Evolutionary conservation across 2,329 filamentous ascomycete species (phyloP).

Genomic region (Cercospora berteroae): DNA sequence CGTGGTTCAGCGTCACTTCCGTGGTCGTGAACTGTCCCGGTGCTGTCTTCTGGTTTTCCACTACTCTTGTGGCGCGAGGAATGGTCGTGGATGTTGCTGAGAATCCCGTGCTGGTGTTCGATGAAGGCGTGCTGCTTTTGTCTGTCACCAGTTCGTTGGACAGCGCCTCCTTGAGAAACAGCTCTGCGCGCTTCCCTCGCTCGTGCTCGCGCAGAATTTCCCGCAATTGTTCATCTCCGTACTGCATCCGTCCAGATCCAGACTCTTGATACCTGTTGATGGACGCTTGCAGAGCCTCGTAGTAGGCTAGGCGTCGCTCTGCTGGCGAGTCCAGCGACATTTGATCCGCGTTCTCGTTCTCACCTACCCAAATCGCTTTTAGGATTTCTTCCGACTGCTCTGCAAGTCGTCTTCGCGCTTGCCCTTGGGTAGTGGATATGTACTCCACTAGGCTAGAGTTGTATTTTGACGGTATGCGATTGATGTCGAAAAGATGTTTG

Average conservation of each 20-base stretch:
- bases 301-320: slow-evolving; percentile 17
- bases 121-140: not conserved
- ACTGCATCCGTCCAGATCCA: slow-evolving; percentile 17
- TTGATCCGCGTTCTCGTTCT: slow-evolving; percentile 15
- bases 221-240: slow-evolving; percentile 17
- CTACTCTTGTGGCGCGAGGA: slow-evolving; percentile 8
- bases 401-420: slow-evolving; percentile 31
- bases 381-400: slow-evolving; percentile 20
- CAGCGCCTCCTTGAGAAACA: slow-evolving; percentile 8
- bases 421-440: slow-evolving; percentile 74
- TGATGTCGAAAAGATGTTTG: slow-evolving; percentile 57
- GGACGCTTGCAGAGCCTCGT: slow-evolving; percentile 10
- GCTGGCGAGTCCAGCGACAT: slow-evolving; percentile 18
- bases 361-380: slow-evolving; percentile 16
- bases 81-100: slow-evolving; percentile 3
- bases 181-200: slow-evolving; percentile 16
- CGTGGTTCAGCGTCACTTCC: not conserved
- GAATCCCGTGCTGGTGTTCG: not conserved
- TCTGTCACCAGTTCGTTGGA: slow-evolving; percentile 10
- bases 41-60: slow-evolving; percentile 4
- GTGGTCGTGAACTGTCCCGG: not conserved
- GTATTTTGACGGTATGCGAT: slow-evolving; percentile 58
- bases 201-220: slow-evolving; percentile 13
- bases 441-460: slow-evolving; percentile 72
- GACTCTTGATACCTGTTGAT: slow-evolving; percentile 16